These are phyloP conservation scores for Annulohypoxylon truncatum DNA, from an alignment of 2,329 filamentous ascomycete species.

Conservation along the genomic window DNA sequence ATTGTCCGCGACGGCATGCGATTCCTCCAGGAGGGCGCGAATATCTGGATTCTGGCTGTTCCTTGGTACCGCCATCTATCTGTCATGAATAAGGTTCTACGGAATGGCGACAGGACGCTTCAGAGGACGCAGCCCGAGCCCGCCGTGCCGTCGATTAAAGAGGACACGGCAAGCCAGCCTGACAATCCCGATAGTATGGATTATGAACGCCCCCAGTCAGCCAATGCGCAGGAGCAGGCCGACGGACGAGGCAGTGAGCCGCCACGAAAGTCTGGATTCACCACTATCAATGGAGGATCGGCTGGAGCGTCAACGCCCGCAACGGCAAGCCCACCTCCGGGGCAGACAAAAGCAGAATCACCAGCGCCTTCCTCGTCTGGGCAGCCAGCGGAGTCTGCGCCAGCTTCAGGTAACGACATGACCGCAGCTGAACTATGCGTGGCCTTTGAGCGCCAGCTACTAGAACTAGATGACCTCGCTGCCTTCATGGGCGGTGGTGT, in stretches of 20 bases:
- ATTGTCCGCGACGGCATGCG: constrained; percentile 70
- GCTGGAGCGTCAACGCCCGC: constrained; percentile 61
- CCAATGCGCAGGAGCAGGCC: constrained; percentile 51
- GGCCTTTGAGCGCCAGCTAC: constrained; percentile 69
- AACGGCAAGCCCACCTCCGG: constrained; percentile 58
- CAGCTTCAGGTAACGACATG: constrained; percentile 60
- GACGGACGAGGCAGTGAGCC: constrained; percentile 65
- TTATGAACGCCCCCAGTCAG: constrained; percentile 61
- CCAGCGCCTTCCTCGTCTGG: constrained; percentile 48
- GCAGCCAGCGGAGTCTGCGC: constrained; percentile 42
- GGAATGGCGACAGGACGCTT: constrained; percentile 60
- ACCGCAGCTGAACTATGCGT: constrained; percentile 68
- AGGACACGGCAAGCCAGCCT: constrained; percentile 65
- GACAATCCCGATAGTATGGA: constrained; percentile 69
- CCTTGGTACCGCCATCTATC: constrained; percentile 70
- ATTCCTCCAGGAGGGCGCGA: constrained; percentile 68
- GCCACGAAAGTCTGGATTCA: constrained; percentile 65
- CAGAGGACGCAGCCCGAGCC: constrained; percentile 48
- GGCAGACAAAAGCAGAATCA: constrained; percentile 55
- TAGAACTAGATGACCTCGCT: constrained; percentile 70
- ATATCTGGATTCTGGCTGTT: constrained; percentile 69
- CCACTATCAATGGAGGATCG: constrained; percentile 69
- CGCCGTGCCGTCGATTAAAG: constrained; percentile 61
- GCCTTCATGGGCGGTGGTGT: constrained; percentile 73
- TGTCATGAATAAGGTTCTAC: constrained; percentile 71